Conservation (phyloP, 1,284 basidiomycete species). For the Apiotrichum laibachii region DNA sequence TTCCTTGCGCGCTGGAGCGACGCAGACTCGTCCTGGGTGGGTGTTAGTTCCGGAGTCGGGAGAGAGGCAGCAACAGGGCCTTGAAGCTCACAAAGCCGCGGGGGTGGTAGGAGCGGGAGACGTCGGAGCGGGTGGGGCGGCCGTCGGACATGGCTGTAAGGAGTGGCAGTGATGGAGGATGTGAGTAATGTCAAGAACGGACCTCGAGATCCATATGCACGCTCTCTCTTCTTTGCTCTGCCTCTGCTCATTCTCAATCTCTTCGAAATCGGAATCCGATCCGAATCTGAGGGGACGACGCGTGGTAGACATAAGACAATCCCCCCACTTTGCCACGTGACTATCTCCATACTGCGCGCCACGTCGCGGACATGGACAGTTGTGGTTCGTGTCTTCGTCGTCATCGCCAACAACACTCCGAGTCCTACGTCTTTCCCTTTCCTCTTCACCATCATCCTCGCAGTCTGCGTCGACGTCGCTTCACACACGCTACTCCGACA, state of each 20-base stretch:
- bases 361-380: neutral
- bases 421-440: neutral
- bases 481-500: neutral
- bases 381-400: neutral
- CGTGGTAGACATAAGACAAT: too few relatives aligned
- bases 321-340: neutral
- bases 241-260: too few relatives aligned
- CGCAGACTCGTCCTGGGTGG: constrained; percentile 74
- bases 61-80: too few relatives aligned
- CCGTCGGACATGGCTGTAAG: neutral
- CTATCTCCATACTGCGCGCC: neutral
- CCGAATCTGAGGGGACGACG: too few relatives aligned
- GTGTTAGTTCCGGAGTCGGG: neutral
- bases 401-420: neutral
- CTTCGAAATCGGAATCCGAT: too few relatives aligned
- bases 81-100: constrained; percentile 20
- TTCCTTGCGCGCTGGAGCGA: constrained; percentile 81
- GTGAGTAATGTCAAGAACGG: too few relatives aligned
- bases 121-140: constrained; percentile 1
- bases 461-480: neutral
- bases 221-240: too few relatives aligned
- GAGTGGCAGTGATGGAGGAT: too few relatives aligned
- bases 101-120: constrained; percentile 30
- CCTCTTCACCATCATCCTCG: neutral
- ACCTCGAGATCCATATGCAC: too few relatives aligned